Conservation (phyloP, 495 filamentous ascomycete species). For the Neurospora sp. region DNA sequence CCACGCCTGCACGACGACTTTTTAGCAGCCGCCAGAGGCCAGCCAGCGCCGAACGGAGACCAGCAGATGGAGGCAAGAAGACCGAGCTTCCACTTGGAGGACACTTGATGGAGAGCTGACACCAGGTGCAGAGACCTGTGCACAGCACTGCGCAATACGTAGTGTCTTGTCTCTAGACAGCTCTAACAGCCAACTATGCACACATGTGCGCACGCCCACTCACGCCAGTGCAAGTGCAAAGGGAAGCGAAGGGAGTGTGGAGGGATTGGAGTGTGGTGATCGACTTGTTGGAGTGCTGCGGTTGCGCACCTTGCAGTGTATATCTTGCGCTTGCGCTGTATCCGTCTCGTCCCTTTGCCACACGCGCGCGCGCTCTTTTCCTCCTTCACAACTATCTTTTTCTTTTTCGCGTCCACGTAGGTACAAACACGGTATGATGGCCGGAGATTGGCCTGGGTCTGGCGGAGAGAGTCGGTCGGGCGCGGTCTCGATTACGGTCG, state of each 20-base stretch:
- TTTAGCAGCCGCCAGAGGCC: background rate
- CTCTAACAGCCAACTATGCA: background rate
- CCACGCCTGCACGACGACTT: background rate
- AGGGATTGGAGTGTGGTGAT: background rate
- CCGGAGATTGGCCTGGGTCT: background rate
- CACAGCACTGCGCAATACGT: background rate
- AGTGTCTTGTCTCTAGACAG: background rate
- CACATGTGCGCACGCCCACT: background rate
- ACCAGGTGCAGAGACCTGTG: background rate
- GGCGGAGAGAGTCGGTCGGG: background rate
- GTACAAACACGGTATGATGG: background rate
- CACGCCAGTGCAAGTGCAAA: background rate
- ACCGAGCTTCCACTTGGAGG: background rate
- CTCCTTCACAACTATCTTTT: background rate
- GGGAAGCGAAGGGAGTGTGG: background rate
- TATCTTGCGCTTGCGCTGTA: background rate
- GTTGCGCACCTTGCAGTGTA: background rate
- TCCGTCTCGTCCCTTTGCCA: background rate
- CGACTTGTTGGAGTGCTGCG: background rate
- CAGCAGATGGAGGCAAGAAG: background rate
- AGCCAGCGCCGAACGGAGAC: background rate
- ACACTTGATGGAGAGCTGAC: background rate
- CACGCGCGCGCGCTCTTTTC: background rate
- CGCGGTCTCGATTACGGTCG: background rate
- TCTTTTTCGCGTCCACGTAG: background rate